Percentiles rank a stretch among this genome's conserved stretches.
phyloP scores from a whole-genome alignment of 345 rosid species.

The Bruguiera parviflora region DNA sequence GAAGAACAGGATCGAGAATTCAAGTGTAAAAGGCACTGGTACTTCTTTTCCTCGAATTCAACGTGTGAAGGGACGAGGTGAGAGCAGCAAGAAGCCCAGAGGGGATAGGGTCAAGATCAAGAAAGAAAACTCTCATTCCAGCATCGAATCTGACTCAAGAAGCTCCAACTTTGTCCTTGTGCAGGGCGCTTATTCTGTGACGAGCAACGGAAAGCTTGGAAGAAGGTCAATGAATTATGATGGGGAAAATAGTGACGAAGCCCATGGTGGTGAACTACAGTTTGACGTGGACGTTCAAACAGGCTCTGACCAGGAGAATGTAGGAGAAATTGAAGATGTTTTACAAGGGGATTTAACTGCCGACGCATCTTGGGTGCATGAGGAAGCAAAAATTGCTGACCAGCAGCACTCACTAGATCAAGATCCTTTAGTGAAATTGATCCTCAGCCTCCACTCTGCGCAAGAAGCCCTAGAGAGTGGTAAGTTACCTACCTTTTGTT shows the following conservation, averaged over 20 bases:
- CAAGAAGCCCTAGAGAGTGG: slow-evolving; percentile 71
- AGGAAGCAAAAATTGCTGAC: slow-evolving; percentile 42
- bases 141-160: slow-evolving; percentile 83
- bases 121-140: slow-evolving; percentile 79
- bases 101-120: slow-evolving; percentile 78
- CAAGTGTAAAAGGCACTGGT: slow-evolving; percentile 42
- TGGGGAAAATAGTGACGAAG: slow-evolving; percentile 56
- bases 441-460: slow-evolving; percentile 47
- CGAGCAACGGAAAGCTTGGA: slow-evolving; percentile 53
- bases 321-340: slow-evolving; percentile 33
- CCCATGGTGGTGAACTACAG: slow-evolving; percentile 34
- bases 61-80: slow-evolving; percentile 47
- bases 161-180: slow-evolving; percentile 75
- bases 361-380: slow-evolving; percentile 38
- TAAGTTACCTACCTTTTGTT: slow-evolving; percentile 15
- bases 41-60: slow-evolving; percentile 42
- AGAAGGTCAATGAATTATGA: slow-evolving; percentile 42
- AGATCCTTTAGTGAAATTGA: slow-evolving; percentile 55
- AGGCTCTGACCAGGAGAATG: slow-evolving; percentile 38
- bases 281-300: slow-evolving; percentile 42
- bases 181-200: slow-evolving; percentile 52
- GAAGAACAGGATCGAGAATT: slow-evolving; percentile 42
- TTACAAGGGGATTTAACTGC: slow-evolving; percentile 44
- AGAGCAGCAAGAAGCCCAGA: slow-evolving; percentile 66
- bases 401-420: slow-evolving; percentile 30